Evolutionary conservation across 129 eudicot genomes (phyloP).

Genomic region (Centrapalus pauciflorus): DNA sequence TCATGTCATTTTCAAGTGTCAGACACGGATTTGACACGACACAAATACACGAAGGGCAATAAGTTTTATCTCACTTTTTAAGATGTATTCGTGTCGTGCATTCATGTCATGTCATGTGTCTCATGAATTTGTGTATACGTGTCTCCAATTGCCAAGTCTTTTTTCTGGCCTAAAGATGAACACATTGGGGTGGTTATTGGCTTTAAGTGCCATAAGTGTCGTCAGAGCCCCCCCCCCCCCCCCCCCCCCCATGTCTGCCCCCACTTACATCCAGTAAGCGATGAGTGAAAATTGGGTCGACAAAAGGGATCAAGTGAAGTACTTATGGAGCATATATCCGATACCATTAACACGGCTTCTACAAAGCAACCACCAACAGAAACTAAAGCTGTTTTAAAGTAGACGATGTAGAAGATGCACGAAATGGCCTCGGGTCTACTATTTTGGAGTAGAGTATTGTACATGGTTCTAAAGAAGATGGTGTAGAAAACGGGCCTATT

Average conservation of each 20-base stretch:
- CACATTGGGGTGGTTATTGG: constrained; percentile 44
- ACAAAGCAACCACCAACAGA: constrained; percentile 12
- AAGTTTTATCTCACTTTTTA: too few relatives aligned
- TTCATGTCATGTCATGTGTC: too few relatives aligned
- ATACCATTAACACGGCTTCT: background rate
- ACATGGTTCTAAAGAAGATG: background rate
- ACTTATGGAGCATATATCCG: constrained; percentile 13
- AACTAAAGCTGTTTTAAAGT: constrained; percentile 6
- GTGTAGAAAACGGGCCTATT: background rate
- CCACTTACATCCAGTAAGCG: constrained; percentile 19
- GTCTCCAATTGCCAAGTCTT: too few relatives aligned
- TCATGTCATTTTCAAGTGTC: too few relatives aligned
- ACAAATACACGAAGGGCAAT: too few relatives aligned
- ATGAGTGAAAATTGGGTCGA: constrained; percentile 22
- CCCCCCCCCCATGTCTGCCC: too few relatives aligned
- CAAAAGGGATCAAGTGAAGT: constrained; percentile 31
- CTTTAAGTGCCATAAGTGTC: constrained; percentile 85
- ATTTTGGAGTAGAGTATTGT: background rate
- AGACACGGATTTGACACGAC: too few relatives aligned
- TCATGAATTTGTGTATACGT: too few relatives aligned
- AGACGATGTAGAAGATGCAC: background rate
- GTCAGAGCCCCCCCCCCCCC: constrained; percentile 50
- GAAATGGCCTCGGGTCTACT: background rate
- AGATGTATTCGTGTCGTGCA: too few relatives aligned
- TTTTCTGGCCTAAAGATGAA: constrained; percentile 49